A percentile compares a stretch with the other conserved stretches of the same genome.
phyloP scores from a whole-genome alignment of 495 filamentous ascomycete genomes.

The Wilcoxina mikolae region DNA sequence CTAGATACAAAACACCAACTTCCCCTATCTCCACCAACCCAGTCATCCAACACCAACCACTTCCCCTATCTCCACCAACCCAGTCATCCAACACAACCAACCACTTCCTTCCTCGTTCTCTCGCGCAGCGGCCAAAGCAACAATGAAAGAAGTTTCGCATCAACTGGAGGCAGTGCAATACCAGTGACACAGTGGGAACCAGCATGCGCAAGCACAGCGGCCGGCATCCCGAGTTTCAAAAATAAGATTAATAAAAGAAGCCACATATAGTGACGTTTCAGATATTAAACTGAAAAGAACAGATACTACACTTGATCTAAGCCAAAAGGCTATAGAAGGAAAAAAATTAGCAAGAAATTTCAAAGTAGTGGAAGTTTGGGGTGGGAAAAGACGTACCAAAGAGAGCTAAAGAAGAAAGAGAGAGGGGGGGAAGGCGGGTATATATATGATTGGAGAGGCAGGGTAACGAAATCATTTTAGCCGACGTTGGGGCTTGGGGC shows the following conservation, averaged over 20 bases:
- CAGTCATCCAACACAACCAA: no score
- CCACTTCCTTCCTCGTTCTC: neutral
- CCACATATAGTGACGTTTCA: no score
- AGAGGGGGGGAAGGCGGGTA: neutral
- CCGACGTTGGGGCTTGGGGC: neutral
- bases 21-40: no score
- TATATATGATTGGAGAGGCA: neutral
- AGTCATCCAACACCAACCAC: no score
- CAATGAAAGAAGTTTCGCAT: neutral
- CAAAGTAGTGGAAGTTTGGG: neutral
- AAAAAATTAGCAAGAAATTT: neutral
- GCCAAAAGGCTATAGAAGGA: constrained; percentile 7
- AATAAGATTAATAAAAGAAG: no score
- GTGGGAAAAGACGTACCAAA: constrained; percentile 3
- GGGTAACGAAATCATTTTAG: neutral
- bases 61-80: no score
- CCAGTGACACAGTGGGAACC: no score
- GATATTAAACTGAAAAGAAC: constrained; percentile 10
- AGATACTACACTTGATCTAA: constrained; percentile 10
- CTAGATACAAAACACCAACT: no score
- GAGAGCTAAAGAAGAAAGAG: neutral
- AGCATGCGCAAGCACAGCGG: no score
- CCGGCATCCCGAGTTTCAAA: no score
- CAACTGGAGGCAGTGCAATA: no score
- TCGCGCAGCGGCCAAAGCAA: neutral